These are phyloP conservation scores for Fomitopsis pinicola DNA, from an alignment of 1,284 basidiomycete species.

Conservation along the genomic window DNA sequence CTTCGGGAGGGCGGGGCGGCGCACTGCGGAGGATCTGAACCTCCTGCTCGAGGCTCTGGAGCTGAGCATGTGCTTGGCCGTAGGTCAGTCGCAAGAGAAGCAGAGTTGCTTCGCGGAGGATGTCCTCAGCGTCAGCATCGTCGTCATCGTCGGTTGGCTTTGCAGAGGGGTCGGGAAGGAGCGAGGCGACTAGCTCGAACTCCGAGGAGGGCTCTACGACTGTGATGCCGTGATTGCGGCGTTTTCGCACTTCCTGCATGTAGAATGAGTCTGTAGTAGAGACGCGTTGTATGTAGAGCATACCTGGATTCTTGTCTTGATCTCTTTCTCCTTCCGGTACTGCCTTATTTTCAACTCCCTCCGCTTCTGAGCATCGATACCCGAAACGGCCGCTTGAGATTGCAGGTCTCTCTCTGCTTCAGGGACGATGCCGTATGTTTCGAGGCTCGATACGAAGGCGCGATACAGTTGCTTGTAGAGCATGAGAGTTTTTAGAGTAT, in stretches of 20 bases:
- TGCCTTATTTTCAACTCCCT: slow-evolving; percentile 87
- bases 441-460: slow-evolving; percentile 54
- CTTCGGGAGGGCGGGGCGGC: slow-evolving; percentile 32
- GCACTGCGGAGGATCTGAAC: slow-evolving; percentile 64
- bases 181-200: slow-evolving; percentile 56
- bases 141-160: slow-evolving; percentile 41
- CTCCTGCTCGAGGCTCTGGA: slow-evolving; percentile 73
- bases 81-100: slow-evolving; percentile 74
- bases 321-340: slow-evolving; percentile 80
- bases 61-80: slow-evolving; percentile 63
- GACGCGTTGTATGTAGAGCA: neutral
- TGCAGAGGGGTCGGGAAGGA: slow-evolving; percentile 42
- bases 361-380: slow-evolving; percentile 63
- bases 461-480: slow-evolving; percentile 50
- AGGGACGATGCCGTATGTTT: slow-evolving; percentile 68
- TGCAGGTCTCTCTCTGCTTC: slow-evolving; percentile 57
- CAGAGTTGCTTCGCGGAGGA: slow-evolving; percentile 62
- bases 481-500: slow-evolving; percentile 8
- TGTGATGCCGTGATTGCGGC: slow-evolving; percentile 36
- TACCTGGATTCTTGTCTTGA: slow-evolving; percentile 69
- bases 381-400: slow-evolving; percentile 38
- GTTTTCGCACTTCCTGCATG: slow-evolving; percentile 49
- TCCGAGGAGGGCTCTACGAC: slow-evolving; percentile 35
- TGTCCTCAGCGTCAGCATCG: slow-evolving; percentile 55
- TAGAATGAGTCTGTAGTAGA: neutral